Base-by-base conservation (phyloP, 805 yeast species). In the Candida xiaguanensis region DNA sequence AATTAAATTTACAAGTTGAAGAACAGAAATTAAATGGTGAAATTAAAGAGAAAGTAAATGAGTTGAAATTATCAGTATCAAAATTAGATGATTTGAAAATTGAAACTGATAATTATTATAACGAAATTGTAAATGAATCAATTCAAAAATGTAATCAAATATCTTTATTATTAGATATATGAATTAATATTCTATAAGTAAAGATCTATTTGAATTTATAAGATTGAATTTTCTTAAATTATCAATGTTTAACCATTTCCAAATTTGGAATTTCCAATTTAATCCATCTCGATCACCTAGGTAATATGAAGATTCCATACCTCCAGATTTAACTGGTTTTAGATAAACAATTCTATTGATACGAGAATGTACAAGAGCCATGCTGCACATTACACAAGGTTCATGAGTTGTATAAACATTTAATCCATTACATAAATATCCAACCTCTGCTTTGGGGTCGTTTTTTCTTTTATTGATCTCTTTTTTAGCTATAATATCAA, bases 341-440 rank as follows among this genome's bases (percentile, higher is more conserved):
- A 85, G 48, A 59, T 80, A 91, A 1, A 85, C 63, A 24, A 91
- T 63, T 38, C 88, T 68, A 12, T 78, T 73, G 0, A 93, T 74
- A 35, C 99, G 69, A 1, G 98, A 91, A 56, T 93, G 99, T 8
- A 90, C 81, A 29, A 93, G 67, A 0, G 98, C 98, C 99, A 93
- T 93, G 5, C 86, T 65, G 54, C 99, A 93, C 97, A 91, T 93
- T 0, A 87, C 77, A 53, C 99, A 93, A 0, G 99, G 99, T 58
- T 93, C 99, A 56, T 89, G 95, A 0, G 96, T 84, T 1, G 95
- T 85, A 54, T 85, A 88, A 0, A 93, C 88, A 44, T 85, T 80
- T 47, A 79, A 72, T 39, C 81, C 76, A 25, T 82, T 74, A 55
- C 98, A 90, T 2, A 93, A 69, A 53, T 93, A 93, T 22, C 58